A percentile compares a stretch with the other conserved stretches of the same genome.
Conservation (phyloP, 2,329 filamentous ascomycete genomes). For the Dactylellina leptospora region DNA sequence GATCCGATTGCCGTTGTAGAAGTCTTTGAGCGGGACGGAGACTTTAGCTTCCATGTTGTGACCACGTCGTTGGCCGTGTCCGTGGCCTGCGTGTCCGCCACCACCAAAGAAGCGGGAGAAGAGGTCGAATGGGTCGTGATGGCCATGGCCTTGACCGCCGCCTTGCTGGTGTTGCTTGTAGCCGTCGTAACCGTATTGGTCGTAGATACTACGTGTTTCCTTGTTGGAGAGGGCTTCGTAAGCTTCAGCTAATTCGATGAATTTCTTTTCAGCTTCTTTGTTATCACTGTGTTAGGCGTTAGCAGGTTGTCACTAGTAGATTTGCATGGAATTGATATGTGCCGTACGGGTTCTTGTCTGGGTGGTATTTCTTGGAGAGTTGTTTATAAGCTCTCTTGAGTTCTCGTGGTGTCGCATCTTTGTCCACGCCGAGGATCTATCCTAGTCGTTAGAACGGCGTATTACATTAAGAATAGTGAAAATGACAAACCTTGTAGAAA, state of each 20-base stretch:
- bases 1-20: constrained; percentile 87
- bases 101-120: constrained; percentile 95
- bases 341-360: constrained; percentile 93
- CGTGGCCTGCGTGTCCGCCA: constrained; percentile 77
- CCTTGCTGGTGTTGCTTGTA: constrained; percentile 82
- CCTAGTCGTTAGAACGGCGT: neutral
- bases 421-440: constrained; percentile 81
- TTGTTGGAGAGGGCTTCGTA: constrained; percentile 88
- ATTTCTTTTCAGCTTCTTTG: constrained; percentile 82
- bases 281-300: constrained; percentile 70
- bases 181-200: constrained; percentile 91
- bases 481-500: constrained; percentile 37
- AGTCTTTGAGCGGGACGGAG: constrained; percentile 80
- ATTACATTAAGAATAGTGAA: neutral
- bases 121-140: constrained; percentile 91
- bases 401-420: constrained; percentile 80
- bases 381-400: constrained; percentile 93
- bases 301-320: neutral
- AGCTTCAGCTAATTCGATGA: constrained; percentile 91
- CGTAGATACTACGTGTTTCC: constrained; percentile 86
- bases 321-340: neutral
- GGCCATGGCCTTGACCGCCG: constrained; percentile 67
- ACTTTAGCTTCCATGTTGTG: constrained; percentile 90
- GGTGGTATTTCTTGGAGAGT: constrained; percentile 94
- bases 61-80: constrained; percentile 77